Evolutionary conservation across 73 alveolate species (phyloP).

Genomic region (Chromera velia): DNA sequence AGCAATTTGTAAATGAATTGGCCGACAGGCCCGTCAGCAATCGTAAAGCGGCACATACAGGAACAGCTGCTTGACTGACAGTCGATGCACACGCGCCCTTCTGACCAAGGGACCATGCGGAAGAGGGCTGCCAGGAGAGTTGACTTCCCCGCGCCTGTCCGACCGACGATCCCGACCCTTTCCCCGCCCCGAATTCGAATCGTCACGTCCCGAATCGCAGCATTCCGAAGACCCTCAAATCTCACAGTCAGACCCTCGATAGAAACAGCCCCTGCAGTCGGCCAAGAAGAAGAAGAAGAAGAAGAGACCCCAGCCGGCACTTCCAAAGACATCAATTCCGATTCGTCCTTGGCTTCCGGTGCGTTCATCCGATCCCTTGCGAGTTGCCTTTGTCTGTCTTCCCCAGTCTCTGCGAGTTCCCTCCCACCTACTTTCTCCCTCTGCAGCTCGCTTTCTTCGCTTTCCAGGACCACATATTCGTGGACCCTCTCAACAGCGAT

Average conservation of each 20-base stretch:
- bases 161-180: not conserved
- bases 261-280: not conserved
- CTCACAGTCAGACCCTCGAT: not conserved
- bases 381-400: not conserved
- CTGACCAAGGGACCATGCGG: not conserved
- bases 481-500: not conserved
- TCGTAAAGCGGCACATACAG: too few species aligned
- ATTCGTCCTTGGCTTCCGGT: not conserved
- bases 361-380: not conserved
- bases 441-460: not conserved
- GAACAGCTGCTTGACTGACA: too few species aligned
- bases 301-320: not conserved
- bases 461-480: not conserved
- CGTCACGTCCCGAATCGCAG: not conserved
- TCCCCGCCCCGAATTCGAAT: not conserved
- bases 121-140: not conserved
- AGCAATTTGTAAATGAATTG: too few species aligned
- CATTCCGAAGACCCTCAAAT: not conserved
- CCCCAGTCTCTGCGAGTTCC: not conserved
- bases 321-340: not conserved
- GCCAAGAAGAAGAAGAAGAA: too few species aligned
- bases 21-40: too few species aligned
- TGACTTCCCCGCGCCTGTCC: not conserved
- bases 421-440: not conserved
- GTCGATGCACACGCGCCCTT: not conserved